phyloP scores from a whole-genome alignment of 805 yeast species.

The Candida boidinii region DNA sequence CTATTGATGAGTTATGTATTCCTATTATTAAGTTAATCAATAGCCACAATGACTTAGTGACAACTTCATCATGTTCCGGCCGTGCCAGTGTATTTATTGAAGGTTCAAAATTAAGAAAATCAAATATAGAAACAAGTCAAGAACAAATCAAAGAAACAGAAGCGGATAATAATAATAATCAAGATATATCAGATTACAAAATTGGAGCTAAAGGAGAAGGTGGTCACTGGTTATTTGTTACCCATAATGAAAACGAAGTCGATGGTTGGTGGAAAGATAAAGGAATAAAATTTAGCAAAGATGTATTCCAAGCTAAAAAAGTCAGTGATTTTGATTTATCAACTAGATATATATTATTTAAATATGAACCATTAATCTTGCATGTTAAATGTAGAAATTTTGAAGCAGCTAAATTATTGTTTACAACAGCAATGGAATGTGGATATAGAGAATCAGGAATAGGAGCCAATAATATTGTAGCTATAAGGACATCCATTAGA shows the following conservation, averaged over 20 bases:
- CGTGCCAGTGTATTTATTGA: slow-evolving; percentile 76
- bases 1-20: slow-evolving; percentile 64
- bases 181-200: too few relatives aligned
- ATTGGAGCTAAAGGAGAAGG: slow-evolving; percentile 83
- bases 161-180: too few relatives aligned
- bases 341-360: slow-evolving; percentile 57
- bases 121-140: too few relatives aligned
- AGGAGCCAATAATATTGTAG: slow-evolving; percentile 71
- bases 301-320: too few relatives aligned
- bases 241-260: slow-evolving; percentile 50
- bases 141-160: too few relatives aligned
- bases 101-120: slow-evolving; percentile 42
- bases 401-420: slow-evolving; percentile 49
- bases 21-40: slow-evolving; percentile 70
- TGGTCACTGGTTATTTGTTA: slow-evolving; percentile 76
- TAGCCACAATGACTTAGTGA: slow-evolving; percentile 56
- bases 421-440: slow-evolving; percentile 68
- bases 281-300: slow-evolving; percentile 13
- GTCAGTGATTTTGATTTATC: neutral
- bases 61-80: slow-evolving; percentile 87
- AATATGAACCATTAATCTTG: slow-evolving; percentile 78
- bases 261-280: slow-evolving; percentile 37
- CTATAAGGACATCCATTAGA: slow-evolving; percentile 64
- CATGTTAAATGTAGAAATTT: slow-evolving; percentile 72
- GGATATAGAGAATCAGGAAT: slow-evolving; percentile 87